Evolutionary conservation across 306 rosid species (phyloP).

Genomic region (Vachellia collinsii): DNA sequence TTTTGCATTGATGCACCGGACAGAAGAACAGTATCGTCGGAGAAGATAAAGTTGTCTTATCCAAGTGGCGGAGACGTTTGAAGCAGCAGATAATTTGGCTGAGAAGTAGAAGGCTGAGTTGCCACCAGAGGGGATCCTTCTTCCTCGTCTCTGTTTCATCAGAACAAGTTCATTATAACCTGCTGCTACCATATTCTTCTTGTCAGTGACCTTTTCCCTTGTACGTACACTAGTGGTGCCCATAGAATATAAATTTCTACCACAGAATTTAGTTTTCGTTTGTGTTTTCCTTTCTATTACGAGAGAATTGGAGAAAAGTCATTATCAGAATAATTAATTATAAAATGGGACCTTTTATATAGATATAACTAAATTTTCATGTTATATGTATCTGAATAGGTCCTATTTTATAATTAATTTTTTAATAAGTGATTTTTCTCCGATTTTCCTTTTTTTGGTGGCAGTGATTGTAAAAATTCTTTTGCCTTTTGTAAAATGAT

Average conservation of each 20-base stretch:
- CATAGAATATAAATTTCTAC: not conserved
- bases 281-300: too few species aligned
- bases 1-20: not conserved
- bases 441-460: not conserved
- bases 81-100: not conserved
- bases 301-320: too few species aligned
- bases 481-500: not conserved
- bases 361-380: too few species aligned
- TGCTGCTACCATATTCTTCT: not conserved
- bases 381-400: too few species aligned
- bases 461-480: constrained; percentile 8
- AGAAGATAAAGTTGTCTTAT: not conserved
- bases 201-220: not conserved
- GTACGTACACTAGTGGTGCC: not conserved
- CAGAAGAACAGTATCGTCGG: too few species aligned
- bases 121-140: not conserved
- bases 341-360: too few species aligned
- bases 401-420: too few species aligned
- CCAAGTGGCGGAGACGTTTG: not conserved
- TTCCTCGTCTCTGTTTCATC: not conserved
- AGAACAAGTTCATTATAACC: too few species aligned
- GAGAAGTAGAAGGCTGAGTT: not conserved
- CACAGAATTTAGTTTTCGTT: not conserved
- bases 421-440: too few species aligned
- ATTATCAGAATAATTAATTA: too few species aligned